A percentile compares a stretch with the other conserved stretches of the same genome.
Evolutionary conservation across 345 rosid genomes (phyloP).

Genomic region (Geranium brycei): DNA sequence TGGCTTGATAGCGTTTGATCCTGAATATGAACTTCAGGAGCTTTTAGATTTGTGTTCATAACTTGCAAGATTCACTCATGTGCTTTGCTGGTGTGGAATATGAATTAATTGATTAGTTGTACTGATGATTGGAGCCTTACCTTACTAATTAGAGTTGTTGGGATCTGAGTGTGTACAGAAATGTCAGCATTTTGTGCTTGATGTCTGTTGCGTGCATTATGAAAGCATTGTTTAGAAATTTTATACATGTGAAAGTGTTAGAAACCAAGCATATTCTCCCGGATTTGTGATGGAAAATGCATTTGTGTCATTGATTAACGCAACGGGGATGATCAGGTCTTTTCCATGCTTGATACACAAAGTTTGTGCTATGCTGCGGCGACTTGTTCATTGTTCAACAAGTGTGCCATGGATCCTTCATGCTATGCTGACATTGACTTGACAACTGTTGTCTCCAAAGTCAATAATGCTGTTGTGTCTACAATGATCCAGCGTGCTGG

Average conservation of each 20-base stretch:
- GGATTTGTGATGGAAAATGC: neutral
- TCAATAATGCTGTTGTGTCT: constrained; percentile 60
- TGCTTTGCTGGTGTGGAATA: neutral
- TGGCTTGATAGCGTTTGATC: too few relatives aligned
- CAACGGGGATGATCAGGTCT: constrained; percentile 32
- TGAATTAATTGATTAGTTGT: neutral
- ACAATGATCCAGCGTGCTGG: constrained; percentile 83
- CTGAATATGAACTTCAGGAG: neutral
- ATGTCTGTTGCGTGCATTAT: neutral
- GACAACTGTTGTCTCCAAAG: constrained; percentile 50
- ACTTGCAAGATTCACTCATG: too few relatives aligned
- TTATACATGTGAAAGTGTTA: too few relatives aligned
- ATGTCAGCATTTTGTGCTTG: neutral
- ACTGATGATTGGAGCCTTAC: neutral
- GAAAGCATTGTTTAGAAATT: neutral
- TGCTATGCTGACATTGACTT: constrained; percentile 66
- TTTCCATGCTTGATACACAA: constrained; percentile 77
- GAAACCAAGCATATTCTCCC: neutral
- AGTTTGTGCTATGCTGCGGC: constrained; percentile 68
- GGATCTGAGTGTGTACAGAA: neutral
- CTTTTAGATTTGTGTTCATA: neutral
- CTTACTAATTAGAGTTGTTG: neutral
- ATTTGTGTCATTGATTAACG: neutral
- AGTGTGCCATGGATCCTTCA: constrained; percentile 71
- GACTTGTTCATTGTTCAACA: constrained; percentile 66